Conservation (phyloP, 2,329 filamentous ascomycete species). For the Venturia effusa region DNA sequence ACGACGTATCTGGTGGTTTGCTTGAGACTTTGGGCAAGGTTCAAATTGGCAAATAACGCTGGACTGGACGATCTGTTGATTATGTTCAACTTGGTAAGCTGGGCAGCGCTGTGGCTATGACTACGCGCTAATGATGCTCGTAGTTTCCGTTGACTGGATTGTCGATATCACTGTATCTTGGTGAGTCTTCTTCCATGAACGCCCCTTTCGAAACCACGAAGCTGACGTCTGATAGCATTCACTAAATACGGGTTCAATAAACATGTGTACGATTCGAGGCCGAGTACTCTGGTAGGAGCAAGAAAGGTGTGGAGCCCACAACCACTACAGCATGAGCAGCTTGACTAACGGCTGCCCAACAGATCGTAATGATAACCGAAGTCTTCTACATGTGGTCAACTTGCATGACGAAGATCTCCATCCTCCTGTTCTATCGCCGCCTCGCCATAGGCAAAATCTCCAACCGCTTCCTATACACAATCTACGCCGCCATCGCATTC, state of each 20-base stretch:
- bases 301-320: neutral
- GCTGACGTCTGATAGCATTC: neutral
- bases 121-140: neutral
- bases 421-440: slow-evolving; percentile 16
- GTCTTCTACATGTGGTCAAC: slow-evolving; percentile 14
- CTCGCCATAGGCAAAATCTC: slow-evolving; percentile 11
- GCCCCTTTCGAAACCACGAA: too few species aligned
- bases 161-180: slow-evolving; percentile 10
- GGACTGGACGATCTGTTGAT: slow-evolving; percentile 17
- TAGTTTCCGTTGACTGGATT: slow-evolving; percentile 14
- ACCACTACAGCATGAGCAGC: neutral
- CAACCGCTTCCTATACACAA: slow-evolving; percentile 1
- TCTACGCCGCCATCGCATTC: slow-evolving; percentile 11
- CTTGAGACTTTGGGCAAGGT: slow-evolving; percentile 15
- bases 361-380: slow-evolving; percentile 3
- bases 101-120: neutral
- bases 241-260: slow-evolving; percentile 6
- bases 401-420: slow-evolving; percentile 16
- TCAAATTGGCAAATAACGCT: slow-evolving; percentile 12
- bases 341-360: neutral
- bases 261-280: slow-evolving; percentile 6
- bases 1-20: slow-evolving; percentile 14
- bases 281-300: slow-evolving; percentile 8
- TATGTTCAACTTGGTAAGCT: slow-evolving; percentile 18
- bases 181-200: neutral